Evolutionary conservation across 2,329 filamentous ascomycete genomes (phyloP).

Genomic region (Neoarthrinium moseri): DNA sequence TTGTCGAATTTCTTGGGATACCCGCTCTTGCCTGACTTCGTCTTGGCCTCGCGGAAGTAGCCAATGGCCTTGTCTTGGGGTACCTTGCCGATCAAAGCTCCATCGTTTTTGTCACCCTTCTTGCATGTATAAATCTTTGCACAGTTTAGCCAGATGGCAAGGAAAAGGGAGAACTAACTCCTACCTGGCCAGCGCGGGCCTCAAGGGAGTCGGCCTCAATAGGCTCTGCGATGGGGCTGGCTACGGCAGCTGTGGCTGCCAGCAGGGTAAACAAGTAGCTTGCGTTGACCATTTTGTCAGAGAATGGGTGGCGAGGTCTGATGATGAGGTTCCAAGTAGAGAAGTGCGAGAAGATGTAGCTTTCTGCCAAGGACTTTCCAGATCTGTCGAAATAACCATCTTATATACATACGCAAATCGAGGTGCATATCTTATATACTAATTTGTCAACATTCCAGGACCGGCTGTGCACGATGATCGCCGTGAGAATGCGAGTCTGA

Average conservation of each 20-base stretch:
- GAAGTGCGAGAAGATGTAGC: neutral
- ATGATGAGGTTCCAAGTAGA: neutral
- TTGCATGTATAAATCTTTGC: neutral
- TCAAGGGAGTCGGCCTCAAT: no score
- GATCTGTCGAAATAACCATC: no score
- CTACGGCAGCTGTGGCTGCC: neutral
- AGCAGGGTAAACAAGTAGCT: neutral
- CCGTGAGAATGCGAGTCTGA: no score
- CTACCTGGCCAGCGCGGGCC: neutral
- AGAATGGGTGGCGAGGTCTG: neutral
- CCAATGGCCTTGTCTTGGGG: slow-evolving; percentile 1
- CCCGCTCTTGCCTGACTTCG: neutral
- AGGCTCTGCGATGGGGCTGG: neutral
- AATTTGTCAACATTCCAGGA: no score
- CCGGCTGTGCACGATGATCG: no score
- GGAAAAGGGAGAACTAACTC: neutral
- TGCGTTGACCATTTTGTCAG: neutral
- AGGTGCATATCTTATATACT: no score
- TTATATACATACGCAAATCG: no score
- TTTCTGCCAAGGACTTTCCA: neutral
- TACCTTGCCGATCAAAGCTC: neutral
- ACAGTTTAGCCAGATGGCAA: neutral
- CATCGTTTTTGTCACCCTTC: neutral
- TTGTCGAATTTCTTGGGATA: neutral
- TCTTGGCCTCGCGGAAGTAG: slow-evolving; percentile 1